Conservation (phyloP, 129 eudicot species). For the Silybum marianum region DNA sequence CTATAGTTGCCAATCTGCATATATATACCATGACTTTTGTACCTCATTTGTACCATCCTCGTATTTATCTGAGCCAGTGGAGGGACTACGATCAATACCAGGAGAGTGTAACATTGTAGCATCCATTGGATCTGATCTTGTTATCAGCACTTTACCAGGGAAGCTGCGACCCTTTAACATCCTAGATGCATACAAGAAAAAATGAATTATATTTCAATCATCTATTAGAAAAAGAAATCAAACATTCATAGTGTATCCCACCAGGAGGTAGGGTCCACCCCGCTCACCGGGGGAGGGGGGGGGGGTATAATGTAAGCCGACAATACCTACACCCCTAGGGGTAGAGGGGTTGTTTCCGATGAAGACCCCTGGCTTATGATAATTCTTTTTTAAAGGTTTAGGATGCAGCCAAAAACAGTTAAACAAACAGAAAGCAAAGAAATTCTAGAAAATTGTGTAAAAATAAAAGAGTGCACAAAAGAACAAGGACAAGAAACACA, state of each 20-base stretch:
- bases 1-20: background rate
- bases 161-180: constrained; percentile 81
- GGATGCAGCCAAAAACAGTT: background rate
- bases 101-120: constrained; percentile 53
- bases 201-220: background rate
- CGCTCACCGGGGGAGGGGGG: no score
- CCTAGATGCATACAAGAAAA: constrained; percentile 35
- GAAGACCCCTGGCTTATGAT: background rate
- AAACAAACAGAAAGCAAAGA: no score
- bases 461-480: background rate
- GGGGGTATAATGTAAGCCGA: no score
- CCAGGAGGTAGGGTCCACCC: no score
- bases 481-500: background rate
- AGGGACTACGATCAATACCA: constrained; percentile 41
- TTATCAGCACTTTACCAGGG: constrained; percentile 76
- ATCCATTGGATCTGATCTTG: constrained; percentile 59
- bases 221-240: no score
- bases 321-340: no score
- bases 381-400: no score
- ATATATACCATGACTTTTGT: background rate
- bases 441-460: no score
- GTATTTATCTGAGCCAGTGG: constrained; percentile 40
- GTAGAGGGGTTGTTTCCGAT: no score
- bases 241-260: no score
- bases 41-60: constrained; percentile 54